A percentile compares a stretch with the other conserved stretches of the same genome.
Evolutionary conservation across 192 early-diverging fungal species (phyloP).

Genomic region (Podila horticola): DNA sequence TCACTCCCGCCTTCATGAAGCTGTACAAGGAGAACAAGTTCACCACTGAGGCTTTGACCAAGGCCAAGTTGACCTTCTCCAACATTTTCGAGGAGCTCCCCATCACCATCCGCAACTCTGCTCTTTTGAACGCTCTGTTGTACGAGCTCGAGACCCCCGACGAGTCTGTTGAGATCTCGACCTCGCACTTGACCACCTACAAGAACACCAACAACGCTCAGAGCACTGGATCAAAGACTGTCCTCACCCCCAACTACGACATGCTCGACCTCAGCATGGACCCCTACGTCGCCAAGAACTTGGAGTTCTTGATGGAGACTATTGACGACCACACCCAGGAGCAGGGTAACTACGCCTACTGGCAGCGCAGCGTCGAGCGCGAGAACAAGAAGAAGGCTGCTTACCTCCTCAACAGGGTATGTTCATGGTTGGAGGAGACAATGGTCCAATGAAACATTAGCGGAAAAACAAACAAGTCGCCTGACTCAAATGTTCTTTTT

Average conservation of each 20-base stretch:
- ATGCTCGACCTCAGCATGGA: slow-evolving; percentile 87
- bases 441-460: neutral
- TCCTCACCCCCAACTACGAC: slow-evolving; percentile 69
- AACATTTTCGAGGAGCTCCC: slow-evolving; percentile 93
- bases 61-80: slow-evolving; percentile 83
- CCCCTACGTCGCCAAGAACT: slow-evolving; percentile 87
- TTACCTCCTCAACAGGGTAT: slow-evolving; percentile 66
- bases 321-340: slow-evolving; percentile 93
- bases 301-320: slow-evolving; percentile 82
- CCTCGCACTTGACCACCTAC: slow-evolving; percentile 71
- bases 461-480: neutral
- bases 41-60: slow-evolving; percentile 80
- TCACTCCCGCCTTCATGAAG: slow-evolving; percentile 87
- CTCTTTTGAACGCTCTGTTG: slow-evolving; percentile 82
- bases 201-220: slow-evolving; percentile 28
- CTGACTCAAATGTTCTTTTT: neutral
- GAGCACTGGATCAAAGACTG: slow-evolving; percentile 47
- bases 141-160: slow-evolving; percentile 67
- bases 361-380: slow-evolving; percentile 91
- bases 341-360: slow-evolving; percentile 92
- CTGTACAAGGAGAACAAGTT: slow-evolving; percentile 86
- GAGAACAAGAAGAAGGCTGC: slow-evolving; percentile 84
- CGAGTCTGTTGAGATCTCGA: slow-evolving; percentile 61
- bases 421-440: slow-evolving; percentile 2
- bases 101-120: slow-evolving; percentile 86